Evolutionary conservation across 495 filamentous ascomycete species (phyloP), one percentile per base, ranked within the genome.

Genomic region (Thozetella sp.): DNA sequence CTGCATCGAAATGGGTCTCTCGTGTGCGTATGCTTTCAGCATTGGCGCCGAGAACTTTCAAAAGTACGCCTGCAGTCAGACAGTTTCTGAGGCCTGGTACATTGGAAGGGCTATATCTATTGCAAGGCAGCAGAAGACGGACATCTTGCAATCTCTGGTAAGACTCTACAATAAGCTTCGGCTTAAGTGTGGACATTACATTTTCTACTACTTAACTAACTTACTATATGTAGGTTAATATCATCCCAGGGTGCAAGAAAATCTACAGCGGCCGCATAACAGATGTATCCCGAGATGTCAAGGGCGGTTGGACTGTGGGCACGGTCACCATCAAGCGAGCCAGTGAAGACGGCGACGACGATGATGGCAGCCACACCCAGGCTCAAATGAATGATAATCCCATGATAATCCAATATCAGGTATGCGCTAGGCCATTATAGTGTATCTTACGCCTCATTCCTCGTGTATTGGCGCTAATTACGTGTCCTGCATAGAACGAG

Each of bases 401-500:
- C n/a, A n/a, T n/a, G n/a, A n/a, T n/a, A n/a, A n/a, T n/a, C n/a
- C n/a, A 37, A 37, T 37, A 37, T 15, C 30, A 15, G 30, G 30
- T 15, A n/a, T n/a, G n/a, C n/a, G n/a, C n/a, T n/a, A n/a, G n/a
- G n/a, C n/a, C n/a, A n/a, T n/a, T n/a, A n/a, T n/a, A 6, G 30
- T 15, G 6, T 15, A 15, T 6, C 6, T 15, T 37, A 23, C 13
- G 17, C 20, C 19, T 22, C 50, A n/a, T n/a, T n/a, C n/a, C n/a
- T n/a, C n/a, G n/a, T n/a, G n/a, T n/a, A n/a, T n/a, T n/a, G n/a
- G 51, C 66, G 12, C 22, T 63, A 1, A 63, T 70, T n/a, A n/a
- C n/a, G n/a, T n/a, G n/a, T 12, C 64, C 63, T 6, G 68, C 68
- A 26, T 61, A 70, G 50, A 71, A 71, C 30, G 68, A 71, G 54